Conservation (phyloP, 2,329 filamentous ascomycete genomes). For the Trichoderma polysporum region DNA sequence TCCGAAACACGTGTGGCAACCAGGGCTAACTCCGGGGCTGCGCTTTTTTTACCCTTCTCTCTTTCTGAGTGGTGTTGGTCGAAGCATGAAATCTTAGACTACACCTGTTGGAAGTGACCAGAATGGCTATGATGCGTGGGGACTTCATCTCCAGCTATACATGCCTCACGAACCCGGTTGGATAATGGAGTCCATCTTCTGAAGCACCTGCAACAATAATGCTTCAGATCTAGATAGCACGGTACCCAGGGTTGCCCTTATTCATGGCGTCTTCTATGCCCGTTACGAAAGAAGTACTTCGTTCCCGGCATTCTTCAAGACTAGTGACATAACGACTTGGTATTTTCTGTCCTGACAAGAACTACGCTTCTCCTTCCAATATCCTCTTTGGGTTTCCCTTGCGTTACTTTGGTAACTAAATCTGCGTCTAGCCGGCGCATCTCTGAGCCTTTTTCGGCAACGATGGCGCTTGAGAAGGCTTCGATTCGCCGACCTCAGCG, state of each 20-base stretch:
- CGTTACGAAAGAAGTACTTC: not conserved
- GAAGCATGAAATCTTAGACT: not conserved
- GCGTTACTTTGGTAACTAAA: not conserved
- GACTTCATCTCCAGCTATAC: not conserved
- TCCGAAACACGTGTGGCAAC: conserved; percentile 7
- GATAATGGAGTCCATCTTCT: not conserved
- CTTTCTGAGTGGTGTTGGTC: not conserved
- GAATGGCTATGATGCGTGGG: not conserved
- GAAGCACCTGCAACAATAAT: not conserved
- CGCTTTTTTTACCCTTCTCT: not conserved
- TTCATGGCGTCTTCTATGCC: not conserved
- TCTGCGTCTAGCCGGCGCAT: not conserved
- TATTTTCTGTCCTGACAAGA: not conserved
- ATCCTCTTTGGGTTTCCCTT: not conserved
- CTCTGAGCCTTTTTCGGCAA: not conserved
- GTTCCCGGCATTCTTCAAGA: not conserved
- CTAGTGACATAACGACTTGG: not conserved
- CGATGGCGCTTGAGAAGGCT: not conserved
- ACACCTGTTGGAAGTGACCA: not conserved
- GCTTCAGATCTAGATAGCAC: not conserved
- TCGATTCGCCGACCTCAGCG: not conserved
- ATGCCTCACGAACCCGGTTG: not conserved
- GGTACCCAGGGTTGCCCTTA: not conserved
- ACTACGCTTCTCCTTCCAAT: not conserved
- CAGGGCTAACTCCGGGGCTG: not conserved